Base-by-base conservation (phyloP, 1,284 basidiomycete species). In the Vanrija sp. region DNA sequence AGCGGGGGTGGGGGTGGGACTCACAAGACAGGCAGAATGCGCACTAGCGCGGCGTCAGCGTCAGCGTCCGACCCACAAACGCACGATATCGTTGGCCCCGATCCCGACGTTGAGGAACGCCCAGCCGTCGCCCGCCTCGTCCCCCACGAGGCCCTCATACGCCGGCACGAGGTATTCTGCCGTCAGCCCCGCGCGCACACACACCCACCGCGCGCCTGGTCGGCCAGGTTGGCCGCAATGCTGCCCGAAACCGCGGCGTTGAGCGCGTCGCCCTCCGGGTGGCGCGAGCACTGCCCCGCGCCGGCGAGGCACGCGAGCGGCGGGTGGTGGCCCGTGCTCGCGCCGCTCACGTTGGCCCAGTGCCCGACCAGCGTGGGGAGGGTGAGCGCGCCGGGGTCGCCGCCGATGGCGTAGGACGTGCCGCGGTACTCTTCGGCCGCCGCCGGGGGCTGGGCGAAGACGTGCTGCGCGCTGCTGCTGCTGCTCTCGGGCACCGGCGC, bases 21-120 rank as follows among this genome's bases (percentile, higher is more conserved):
- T 54, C 56, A 67, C 73, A 67, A 23, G 71, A 60, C 16, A 76
- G 47, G 51, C 75, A 77, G 53, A 71, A 71, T 5, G 71, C 68
- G 47, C 75, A 77, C 66, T 74, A n/a, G n/a, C n/a, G n/a, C n/a
- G 54, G 4, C 12, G 39, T 61, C 41, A 61, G 62, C 24, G 25
- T 24, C 3, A 2, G 8, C 10, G n/a, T 9, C n/a, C 18, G 15
- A 20, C 4, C n/a, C 27, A 4, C 2, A 14, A 9, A 62, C 72
- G 51, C 41, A 74, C 71, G 5, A 76, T 62, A 47, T 77, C 75
- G 48, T 77, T 77, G 1, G 72, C 74, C 0, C 75, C 75, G 10
- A 77, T 71, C 16, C 67, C 72, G 25, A 77, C 49, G 45, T 74
- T 77, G 45, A 75, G 60, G 49, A 69, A 71, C 49, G 72, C 72